Evolutionary conservation across 2,329 filamentous ascomycete species (phyloP), one percentile per base, ranked within the genome.

Genomic region (Triangularia setosa): DNA sequence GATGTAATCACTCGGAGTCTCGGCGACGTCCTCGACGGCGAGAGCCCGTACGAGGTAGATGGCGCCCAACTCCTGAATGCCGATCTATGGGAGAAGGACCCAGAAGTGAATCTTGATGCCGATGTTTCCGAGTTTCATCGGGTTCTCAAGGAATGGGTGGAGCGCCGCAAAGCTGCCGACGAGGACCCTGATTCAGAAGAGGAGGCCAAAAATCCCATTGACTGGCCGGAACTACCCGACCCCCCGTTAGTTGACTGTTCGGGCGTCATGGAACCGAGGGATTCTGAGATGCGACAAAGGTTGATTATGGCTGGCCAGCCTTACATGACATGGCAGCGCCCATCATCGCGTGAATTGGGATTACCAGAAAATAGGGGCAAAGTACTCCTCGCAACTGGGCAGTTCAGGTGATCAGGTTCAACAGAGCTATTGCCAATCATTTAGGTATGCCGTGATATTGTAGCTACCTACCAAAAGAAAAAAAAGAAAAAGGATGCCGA

Each of bases 1-100:
- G 75, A 76, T 63, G 71, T 77, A 25, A 74, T 77, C 56, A 76
- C 75, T 4, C 64, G 69, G 12, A 70, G 77, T 30, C 24, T 64
- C n/a, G 35, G 52, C 53, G 56, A 73, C 6, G 71, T 72, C 11
- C 65, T 71, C 58, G 68, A 73, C 6, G 61, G 77, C 5, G 73
- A 74, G 60, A 66, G 73, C 24, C 61, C 70, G 2, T 35, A 59
- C 1, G 60, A 62, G 0, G 60, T 70, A 18, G 61, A 66, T 30
- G 33, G 28, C 11, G 53, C 56, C 6, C 48, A 61, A 23, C 35
- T 70, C n/a, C 27, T 67, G 24, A 55, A 12, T 16, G 18, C 69
- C 21, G 57, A 56, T 35, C 66, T 68, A 5, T 79, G 75, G 76
- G 48, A 63, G 5, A 70, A 75, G 62, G 74, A 76, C 53, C 72